Evolutionary conservation across 2,329 filamentous ascomycete genomes (phyloP), one percentile per base, ranked within the genome.

Genomic region (Tolypocladium inflatum): DNA sequence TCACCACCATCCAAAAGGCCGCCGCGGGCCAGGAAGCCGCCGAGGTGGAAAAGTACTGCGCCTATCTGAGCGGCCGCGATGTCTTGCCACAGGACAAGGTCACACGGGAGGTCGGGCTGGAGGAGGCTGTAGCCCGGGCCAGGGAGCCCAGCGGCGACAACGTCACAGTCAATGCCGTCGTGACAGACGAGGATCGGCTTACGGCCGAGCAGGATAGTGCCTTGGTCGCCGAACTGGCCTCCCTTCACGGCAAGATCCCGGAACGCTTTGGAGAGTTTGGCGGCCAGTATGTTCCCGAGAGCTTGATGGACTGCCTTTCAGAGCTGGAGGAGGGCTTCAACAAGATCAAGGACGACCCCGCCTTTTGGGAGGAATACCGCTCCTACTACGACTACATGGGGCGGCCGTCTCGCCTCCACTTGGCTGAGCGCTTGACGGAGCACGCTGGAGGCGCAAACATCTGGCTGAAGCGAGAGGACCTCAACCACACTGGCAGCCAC

Each of bases 321-420:
- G 85, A 99, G 74, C 83, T 99, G 7, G 93, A 99, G 74, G 84
- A 85, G 35, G 94, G 93, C 39, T 99, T 99, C 80, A 87, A 94
- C 67, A 78, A 88, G 66, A 91, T 94, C 60, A 87, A 87, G 67
- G 85, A 95, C 62, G 93, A 97, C 69, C 88, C 91, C 5, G 81
- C 84, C 57, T 99, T 99, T 80, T 99, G 94, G 94, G 89, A 96
- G 69, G 94, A 99, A 75, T 99, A 91, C 77, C 84, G 90, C 63
- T 91, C 90, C 7, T 94, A 96, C 79, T 99, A 97, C 74, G 89
- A 91, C 43, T 99, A 94, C 80, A 99, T 99, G 88, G 91, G 92
- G 58, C 87, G 94, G 52, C 93, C 94, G 2, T 94, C 93, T 56
- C 91, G 93, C 64, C 79, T 99, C 56, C 94, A 99, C 75, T 77